Percentiles rank a stretch among this genome's conserved stretches.
Conservation (phyloP, 2,329 filamentous ascomycete species). For the Ophiostoma himal-ulmi region DNA sequence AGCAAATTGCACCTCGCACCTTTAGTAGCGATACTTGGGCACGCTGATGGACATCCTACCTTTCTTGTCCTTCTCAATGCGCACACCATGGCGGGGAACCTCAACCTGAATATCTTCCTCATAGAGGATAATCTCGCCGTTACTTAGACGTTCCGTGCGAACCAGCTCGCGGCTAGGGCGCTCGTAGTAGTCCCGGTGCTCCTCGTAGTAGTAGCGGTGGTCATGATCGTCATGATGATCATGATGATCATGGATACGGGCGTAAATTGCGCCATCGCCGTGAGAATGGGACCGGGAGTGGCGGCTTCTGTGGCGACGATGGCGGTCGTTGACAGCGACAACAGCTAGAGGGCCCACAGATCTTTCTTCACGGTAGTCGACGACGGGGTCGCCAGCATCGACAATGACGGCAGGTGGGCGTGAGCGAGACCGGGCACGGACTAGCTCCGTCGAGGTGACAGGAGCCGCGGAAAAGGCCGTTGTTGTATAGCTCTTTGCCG, state of each 20-base stretch:
- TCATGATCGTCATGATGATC: conserved; percentile 55
- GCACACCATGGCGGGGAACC: conserved; percentile 51
- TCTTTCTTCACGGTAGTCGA: conserved; percentile 32
- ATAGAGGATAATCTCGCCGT: conserved; percentile 59
- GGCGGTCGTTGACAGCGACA: conserved; percentile 28
- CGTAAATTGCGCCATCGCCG: conserved; percentile 56
- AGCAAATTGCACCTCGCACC: conserved; percentile 38
- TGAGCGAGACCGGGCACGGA: conserved; percentile 25
- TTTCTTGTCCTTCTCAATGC: conserved; percentile 86
- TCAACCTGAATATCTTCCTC: conserved; percentile 54
- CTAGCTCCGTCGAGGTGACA: conserved; percentile 1
- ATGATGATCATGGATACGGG: conserved; percentile 61
- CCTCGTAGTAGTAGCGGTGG: conserved; percentile 38
- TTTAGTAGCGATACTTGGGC: conserved; percentile 57
- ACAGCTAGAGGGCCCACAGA: conserved; percentile 40
- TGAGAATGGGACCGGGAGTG: conserved; percentile 30
- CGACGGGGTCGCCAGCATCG: conserved; percentile 33
- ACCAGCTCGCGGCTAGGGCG: conserved; percentile 49
- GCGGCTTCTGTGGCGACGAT: conserved; percentile 26
- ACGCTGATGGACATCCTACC: conserved; percentile 89
- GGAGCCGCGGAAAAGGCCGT: conserved; percentile 28
- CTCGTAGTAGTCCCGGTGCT: conserved; percentile 67
- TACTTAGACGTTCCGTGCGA: conserved; percentile 51
- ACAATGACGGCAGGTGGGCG: conserved; percentile 39
- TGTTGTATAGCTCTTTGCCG: conserved; percentile 33